phyloP scores from a whole-genome alignment of 2,329 filamentous ascomycete genomes.

The Orbilia javanica region DNA sequence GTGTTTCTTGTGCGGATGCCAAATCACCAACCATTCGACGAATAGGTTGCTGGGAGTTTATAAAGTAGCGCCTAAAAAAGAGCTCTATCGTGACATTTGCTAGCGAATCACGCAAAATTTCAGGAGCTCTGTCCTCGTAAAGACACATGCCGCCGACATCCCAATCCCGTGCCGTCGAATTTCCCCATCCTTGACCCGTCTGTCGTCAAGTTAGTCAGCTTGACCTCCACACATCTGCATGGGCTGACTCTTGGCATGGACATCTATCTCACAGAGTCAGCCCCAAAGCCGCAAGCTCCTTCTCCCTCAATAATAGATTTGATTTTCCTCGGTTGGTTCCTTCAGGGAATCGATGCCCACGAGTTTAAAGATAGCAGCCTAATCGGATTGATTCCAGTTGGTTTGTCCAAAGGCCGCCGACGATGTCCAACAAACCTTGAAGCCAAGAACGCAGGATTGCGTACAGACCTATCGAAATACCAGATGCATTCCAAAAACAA shows the following conservation, averaged over 20 bases:
- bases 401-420: constrained; percentile 11
- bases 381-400: constrained; percentile 58
- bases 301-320: constrained; percentile 50
- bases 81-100: constrained; percentile 34
- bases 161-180: constrained; percentile 40
- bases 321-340: constrained; percentile 48
- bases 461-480: constrained; percentile 32
- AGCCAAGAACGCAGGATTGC: constrained; percentile 36
- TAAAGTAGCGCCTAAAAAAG: constrained; percentile 24
- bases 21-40: constrained; percentile 14
- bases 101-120: constrained; percentile 44
- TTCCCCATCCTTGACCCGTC: constrained; percentile 27
- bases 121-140: constrained; percentile 45
- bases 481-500: constrained; percentile 32
- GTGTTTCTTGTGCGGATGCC: constrained; percentile 7
- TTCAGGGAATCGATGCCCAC: constrained; percentile 55
- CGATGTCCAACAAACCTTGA: constrained; percentile 47
- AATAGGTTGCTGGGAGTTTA: constrained; percentile 1
- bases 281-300: constrained; percentile 46
- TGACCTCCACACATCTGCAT: constrained; percentile 45
- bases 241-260: constrained; percentile 44
- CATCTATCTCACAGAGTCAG: constrained; percentile 43
- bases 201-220: constrained; percentile 50
- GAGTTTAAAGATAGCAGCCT: constrained; percentile 56
- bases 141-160: constrained; percentile 36